Evolutionary conservation across 495 filamentous ascomycete species (phyloP).

Genomic region (Amphirosellinia nigrospora): DNA sequence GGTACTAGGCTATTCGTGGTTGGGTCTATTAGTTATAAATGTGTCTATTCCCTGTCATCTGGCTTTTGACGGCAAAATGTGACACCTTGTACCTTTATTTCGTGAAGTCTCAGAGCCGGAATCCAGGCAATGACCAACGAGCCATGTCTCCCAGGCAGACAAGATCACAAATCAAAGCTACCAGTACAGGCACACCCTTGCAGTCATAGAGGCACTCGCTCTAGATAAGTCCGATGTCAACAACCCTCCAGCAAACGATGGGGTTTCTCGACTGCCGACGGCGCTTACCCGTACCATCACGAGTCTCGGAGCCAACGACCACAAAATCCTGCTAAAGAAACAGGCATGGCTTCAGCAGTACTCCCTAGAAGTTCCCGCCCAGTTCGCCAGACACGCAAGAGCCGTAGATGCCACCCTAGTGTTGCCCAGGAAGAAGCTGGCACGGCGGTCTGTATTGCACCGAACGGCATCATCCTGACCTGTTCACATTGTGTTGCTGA

Average conservation of each 20-base stretch:
- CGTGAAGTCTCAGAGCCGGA: neutral
- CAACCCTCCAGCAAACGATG: neutral
- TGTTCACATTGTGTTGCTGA: constrained; percentile 56
- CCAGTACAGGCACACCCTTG: neutral
- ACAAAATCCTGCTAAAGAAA: constrained; percentile 30
- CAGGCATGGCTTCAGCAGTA: constrained; percentile 26
- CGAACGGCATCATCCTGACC: constrained; percentile 50
- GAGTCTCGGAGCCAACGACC: constrained; percentile 19
- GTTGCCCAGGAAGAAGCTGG: constrained; percentile 55
- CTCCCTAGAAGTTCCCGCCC: constrained; percentile 6
- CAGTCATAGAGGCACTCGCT: neutral
- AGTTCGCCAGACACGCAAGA: constrained; percentile 9
- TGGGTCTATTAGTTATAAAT: neutral
- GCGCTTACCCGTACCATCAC: constrained; percentile 4
- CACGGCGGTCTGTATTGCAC: constrained; percentile 53
- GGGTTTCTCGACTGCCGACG: neutral
- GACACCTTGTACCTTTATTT: neutral
- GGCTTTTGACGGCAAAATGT: neutral
- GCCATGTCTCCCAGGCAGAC: constrained; percentile 9
- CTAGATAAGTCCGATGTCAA: neutral
- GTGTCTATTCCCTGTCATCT: too few species aligned
- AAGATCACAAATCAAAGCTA: neutral
- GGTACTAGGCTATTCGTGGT: neutral
- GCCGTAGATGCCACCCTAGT: constrained; percentile 47
- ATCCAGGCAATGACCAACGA: neutral